Percentiles rank a stretch among this genome's conserved stretches.
Conservation (phyloP, 2,329 filamentous ascomycete genomes). For the Diaporthe amygdali region DNA sequence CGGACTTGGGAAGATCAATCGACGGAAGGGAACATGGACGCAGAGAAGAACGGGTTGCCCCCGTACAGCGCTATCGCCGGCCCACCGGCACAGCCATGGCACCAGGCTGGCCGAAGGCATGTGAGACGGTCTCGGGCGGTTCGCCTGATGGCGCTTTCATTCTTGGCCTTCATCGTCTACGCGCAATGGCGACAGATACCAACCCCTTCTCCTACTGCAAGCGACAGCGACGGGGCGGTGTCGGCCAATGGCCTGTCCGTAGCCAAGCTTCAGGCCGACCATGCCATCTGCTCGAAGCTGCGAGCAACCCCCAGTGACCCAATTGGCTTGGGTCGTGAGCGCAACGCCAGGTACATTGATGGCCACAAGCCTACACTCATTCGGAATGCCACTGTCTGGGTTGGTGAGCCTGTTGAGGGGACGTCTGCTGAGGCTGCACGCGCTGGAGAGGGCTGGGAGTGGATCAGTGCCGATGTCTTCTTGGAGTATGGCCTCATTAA, state of each 20-base stretch:
- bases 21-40: constrained; percentile 21
- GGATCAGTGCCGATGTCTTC: constrained; percentile 65
- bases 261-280: constrained; percentile 57
- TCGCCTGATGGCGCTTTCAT: constrained; percentile 49
- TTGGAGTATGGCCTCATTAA: constrained; percentile 67
- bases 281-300: constrained; percentile 61
- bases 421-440: constrained; percentile 59
- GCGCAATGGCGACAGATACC: constrained; percentile 48
- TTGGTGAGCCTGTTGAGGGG: constrained; percentile 62
- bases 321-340: constrained; percentile 58
- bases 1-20: neutral
- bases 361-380: constrained; percentile 67
- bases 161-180: constrained; percentile 54
- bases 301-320: constrained; percentile 60
- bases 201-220: constrained; percentile 4
- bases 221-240: neutral
- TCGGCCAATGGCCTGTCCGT: constrained; percentile 49
- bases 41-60: constrained; percentile 50
- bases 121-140: constrained; percentile 50
- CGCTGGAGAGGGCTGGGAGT: constrained; percentile 63
- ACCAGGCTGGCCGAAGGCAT: constrained; percentile 33
- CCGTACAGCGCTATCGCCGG: constrained; percentile 46
- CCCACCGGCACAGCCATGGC: constrained; percentile 29
- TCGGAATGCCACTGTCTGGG: constrained; percentile 70
- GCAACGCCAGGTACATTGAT: constrained; percentile 65